Evolutionary conservation across 1,284 basidiomycete genomes (phyloP).

Genomic region (Ceratobasidium sp.): DNA sequence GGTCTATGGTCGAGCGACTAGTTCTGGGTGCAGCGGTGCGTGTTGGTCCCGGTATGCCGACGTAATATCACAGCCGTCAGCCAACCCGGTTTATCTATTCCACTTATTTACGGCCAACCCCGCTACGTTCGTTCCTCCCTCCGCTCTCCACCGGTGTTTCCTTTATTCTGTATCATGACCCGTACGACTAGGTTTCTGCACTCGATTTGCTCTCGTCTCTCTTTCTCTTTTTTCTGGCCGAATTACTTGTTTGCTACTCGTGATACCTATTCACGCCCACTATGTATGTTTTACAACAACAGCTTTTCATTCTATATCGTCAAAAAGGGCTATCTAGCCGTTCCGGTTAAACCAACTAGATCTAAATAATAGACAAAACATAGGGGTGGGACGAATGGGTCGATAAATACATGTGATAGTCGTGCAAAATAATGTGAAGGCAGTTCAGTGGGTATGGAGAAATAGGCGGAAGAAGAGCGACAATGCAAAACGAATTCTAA

Average conservation of each 20-base stretch:
- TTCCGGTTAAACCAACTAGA: conserved; percentile 15
- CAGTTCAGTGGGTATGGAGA: conserved; percentile 32
- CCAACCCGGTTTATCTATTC: conserved; percentile 32
- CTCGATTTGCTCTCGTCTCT: conserved; percentile 18
- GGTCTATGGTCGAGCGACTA: conserved; percentile 46
- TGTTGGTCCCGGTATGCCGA: conserved; percentile 79
- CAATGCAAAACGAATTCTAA: too few species aligned
- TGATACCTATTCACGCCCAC: conserved; percentile 26
- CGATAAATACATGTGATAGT: conserved; percentile 40
- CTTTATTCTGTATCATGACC: conserved; percentile 25
- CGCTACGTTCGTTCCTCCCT: conserved; percentile 33
- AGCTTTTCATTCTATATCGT: conserved; percentile 40
- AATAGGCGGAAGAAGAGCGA: conserved; percentile 28
- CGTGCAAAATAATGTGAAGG: conserved; percentile 39
- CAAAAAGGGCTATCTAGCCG: background rate
- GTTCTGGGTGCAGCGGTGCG: conserved; percentile 75
- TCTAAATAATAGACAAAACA: conserved; percentile 42
- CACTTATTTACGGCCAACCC: conserved; percentile 44
- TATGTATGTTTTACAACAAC: conserved; percentile 47
- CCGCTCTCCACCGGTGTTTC: conserved; percentile 15
- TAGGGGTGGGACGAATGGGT: conserved; percentile 11
- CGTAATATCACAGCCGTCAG: conserved; percentile 57
- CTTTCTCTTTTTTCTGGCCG: conserved; percentile 3
- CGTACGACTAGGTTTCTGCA: background rate
- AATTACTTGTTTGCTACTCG: conserved; percentile 29